phyloP scores from a whole-genome alignment of 257 asterid species.

The Petunia axillaris region DNA sequence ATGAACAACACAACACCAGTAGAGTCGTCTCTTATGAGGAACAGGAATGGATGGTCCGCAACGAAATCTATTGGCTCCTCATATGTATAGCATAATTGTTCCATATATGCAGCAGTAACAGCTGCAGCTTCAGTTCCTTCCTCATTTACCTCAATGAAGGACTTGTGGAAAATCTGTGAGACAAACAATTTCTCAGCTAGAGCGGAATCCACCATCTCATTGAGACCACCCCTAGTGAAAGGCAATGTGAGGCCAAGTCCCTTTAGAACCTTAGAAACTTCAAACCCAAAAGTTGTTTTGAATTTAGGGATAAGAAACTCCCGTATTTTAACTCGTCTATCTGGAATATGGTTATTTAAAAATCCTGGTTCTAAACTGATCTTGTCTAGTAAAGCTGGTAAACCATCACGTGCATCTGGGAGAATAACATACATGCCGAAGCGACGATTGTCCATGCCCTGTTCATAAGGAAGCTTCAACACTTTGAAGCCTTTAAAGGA shows the following conservation, averaged over 20 bases:
- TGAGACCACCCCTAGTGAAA: conserved; percentile 37
- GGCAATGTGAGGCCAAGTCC: conserved; percentile 5
- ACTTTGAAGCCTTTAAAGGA: neutral
- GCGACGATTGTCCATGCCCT: neutral
- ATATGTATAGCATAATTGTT: fast-evolving
- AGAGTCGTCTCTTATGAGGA: conserved; percentile 37
- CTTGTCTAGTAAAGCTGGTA: neutral
- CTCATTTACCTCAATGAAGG: conserved; percentile 45
- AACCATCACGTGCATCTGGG: no score
- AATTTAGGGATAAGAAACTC: no score
- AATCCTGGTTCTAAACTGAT: neutral
- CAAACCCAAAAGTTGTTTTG: no score
- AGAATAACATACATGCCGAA: no score
- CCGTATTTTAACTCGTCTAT: neutral
- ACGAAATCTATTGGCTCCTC: conserved; percentile 30
- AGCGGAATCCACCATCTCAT: conserved; percentile 38
- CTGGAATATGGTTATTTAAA: neutral
- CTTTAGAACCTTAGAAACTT: no score
- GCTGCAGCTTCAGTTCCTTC: conserved; percentile 49
- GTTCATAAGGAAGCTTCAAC: neutral
- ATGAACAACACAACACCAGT: conserved; percentile 38
- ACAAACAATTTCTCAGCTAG: conserved; percentile 27
- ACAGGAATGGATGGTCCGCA: conserved; percentile 48
- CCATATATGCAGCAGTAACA: conserved; percentile 20
- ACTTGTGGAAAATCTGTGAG: conserved; percentile 41